Percentiles rank a stretch among this genome's conserved stretches.
These are phyloP conservation scores for Selaginella moellendorffii DNA, from an alignment of 75 land plant genomes.

Conservation along the genomic window DNA sequence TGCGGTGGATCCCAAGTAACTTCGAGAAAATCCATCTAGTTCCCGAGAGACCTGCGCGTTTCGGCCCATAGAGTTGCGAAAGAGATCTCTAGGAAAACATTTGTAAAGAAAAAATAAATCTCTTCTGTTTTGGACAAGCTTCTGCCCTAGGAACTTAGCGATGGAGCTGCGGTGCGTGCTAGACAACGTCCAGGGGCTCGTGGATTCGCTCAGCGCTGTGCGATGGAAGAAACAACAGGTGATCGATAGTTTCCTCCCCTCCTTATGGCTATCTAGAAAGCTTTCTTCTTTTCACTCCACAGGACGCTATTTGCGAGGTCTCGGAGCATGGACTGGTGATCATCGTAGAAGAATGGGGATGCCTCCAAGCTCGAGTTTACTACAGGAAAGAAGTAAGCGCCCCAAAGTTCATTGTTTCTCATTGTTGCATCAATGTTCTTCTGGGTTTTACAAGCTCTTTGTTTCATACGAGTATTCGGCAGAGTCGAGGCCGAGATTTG, in stretches of 20 bases:
- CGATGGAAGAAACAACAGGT: constrained; percentile 97
- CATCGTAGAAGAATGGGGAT: constrained; percentile 78
- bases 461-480: constrained; percentile 51
- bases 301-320: constrained; percentile 82
- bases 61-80: too few relatives aligned
- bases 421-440: too few relatives aligned
- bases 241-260: too few relatives aligned
- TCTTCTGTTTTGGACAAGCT: too few relatives aligned
- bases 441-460: constrained; percentile 46
- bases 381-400: constrained; percentile 60
- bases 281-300: too few relatives aligned
- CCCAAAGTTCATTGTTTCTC: neutral
- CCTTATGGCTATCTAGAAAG: too few relatives aligned
- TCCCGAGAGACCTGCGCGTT: too few relatives aligned
- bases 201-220: constrained; percentile 69
- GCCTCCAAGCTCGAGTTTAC: constrained; percentile 92
- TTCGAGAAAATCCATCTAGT: too few relatives aligned
- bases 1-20: too few relatives aligned
- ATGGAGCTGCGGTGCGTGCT: constrained; percentile 58
- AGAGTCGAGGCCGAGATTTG: constrained; percentile 75
- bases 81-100: too few relatives aligned
- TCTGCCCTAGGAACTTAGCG: too few relatives aligned
- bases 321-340: constrained; percentile 86
- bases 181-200: constrained; percentile 87
- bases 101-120: too few relatives aligned